phyloP scores from a whole-genome alignment of 495 filamentous ascomycete genomes.

The Tuber aestivum region DNA sequence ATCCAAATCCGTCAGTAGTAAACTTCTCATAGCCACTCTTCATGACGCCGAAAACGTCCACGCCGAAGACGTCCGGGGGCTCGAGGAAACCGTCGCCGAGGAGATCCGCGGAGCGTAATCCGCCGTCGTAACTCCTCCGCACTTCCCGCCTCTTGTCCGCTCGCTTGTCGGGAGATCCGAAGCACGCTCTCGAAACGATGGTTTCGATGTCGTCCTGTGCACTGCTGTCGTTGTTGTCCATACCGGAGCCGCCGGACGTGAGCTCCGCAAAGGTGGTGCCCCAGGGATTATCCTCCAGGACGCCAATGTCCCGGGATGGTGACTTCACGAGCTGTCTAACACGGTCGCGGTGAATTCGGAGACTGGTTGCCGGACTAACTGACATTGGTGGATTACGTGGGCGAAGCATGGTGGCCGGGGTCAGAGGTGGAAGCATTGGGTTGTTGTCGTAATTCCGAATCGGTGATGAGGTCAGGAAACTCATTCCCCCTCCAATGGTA shows the following conservation, averaged over 20 bases:
- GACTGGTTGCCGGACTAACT: slow-evolving; percentile 86
- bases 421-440: slow-evolving; percentile 72
- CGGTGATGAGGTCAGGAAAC: slow-evolving; percentile 60
- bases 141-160: slow-evolving; percentile 46
- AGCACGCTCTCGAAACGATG: slow-evolving; percentile 51
- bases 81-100: slow-evolving; percentile 51
- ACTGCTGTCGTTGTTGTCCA: slow-evolving; percentile 58
- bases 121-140: slow-evolving; percentile 46
- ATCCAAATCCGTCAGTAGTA: slow-evolving; percentile 37
- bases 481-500: slow-evolving; percentile 45
- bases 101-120: slow-evolving; percentile 52
- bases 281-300: slow-evolving; percentile 64
- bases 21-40: slow-evolving; percentile 63
- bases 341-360: slow-evolving; percentile 82
- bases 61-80: slow-evolving; percentile 57
- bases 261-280: slow-evolving; percentile 66
- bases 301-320: slow-evolving; percentile 65
- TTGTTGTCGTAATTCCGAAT: slow-evolving; percentile 52
- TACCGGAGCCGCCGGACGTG: slow-evolving; percentile 50
- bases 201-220: slow-evolving; percentile 45
- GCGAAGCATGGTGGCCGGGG: slow-evolving; percentile 77
- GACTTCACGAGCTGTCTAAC: slow-evolving; percentile 86
- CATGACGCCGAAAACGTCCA: slow-evolving; percentile 85
- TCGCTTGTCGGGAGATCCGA: slow-evolving; percentile 70
- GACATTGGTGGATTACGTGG: slow-evolving; percentile 77